A percentile compares a stretch with the other conserved stretches of the same genome.
phyloP scores from a whole-genome alignment of 345 rosid genomes.

The Erysimum cheiranthoides region DNA sequence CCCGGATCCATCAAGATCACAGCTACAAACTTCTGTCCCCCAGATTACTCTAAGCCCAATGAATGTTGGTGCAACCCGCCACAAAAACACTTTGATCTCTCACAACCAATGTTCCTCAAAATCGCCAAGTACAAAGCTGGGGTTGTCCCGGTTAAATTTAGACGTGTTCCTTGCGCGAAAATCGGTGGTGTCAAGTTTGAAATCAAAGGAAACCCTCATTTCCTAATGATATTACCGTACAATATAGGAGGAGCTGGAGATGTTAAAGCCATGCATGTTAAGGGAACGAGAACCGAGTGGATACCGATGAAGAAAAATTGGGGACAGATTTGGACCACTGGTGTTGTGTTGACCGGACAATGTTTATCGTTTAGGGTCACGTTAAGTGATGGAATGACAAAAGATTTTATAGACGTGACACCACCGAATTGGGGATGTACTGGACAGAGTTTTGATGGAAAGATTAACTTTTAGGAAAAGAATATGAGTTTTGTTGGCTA shows the following conservation, averaged over 20 bases:
- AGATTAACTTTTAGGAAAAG: slow-evolving; percentile 21
- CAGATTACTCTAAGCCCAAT: slow-evolving; percentile 39
- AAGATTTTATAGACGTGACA: slow-evolving; percentile 14
- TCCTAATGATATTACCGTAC: slow-evolving; percentile 36
- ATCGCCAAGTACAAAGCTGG: slow-evolving; percentile 54
- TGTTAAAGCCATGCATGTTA: slow-evolving; percentile 15
- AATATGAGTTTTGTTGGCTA: neutral
- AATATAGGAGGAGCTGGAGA: slow-evolving; percentile 43
- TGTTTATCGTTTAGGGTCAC: slow-evolving; percentile 21
- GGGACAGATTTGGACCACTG: slow-evolving; percentile 13
- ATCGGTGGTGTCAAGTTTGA: slow-evolving; percentile 49
- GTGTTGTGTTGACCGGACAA: slow-evolving; percentile 25
- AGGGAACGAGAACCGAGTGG: slow-evolving; percentile 9
- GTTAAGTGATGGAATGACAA: slow-evolving; percentile 11
- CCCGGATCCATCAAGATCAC: slow-evolving; percentile 40
- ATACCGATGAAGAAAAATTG: slow-evolving; percentile 23
- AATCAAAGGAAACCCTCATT: slow-evolving; percentile 45
- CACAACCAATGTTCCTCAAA: slow-evolving; percentile 51
- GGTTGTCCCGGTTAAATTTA: slow-evolving; percentile 50
- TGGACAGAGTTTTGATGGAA: slow-evolving; percentile 30
- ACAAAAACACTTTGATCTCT: slow-evolving; percentile 55
- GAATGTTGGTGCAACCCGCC: slow-evolving; percentile 62
- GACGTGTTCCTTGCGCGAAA: slow-evolving; percentile 47
- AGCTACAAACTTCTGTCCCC: slow-evolving; percentile 75
- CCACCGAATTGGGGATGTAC: neutral